phyloP scores from a whole-genome alignment of 73 alveolate genomes.

The Paramecium caudatum region DNA sequence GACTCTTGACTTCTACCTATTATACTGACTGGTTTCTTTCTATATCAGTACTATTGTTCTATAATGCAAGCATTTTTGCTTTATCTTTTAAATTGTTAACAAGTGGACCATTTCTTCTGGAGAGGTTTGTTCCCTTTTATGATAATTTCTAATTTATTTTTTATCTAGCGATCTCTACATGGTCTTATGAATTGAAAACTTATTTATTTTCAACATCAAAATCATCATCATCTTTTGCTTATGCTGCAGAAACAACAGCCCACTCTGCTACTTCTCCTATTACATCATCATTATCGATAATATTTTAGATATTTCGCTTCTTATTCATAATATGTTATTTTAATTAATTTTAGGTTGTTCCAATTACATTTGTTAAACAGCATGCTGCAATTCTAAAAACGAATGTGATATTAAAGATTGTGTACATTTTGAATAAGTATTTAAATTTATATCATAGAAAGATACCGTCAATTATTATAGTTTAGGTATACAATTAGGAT shows the following conservation, averaged over 20 bases:
- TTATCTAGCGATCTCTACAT: slow-evolving; percentile 58
- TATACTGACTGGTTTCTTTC: too few species aligned
- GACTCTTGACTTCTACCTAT: not conserved
- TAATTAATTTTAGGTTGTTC: not conserved
- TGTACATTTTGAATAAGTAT: not conserved
- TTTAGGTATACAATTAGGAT: too few species aligned
- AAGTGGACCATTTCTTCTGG: slow-evolving; percentile 63
- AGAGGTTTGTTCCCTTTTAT: slow-evolving; percentile 35
- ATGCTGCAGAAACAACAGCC: slow-evolving; percentile 69
- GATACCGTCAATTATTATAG: too few species aligned
- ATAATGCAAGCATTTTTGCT: slow-evolving; percentile 67
- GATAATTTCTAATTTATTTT: not conserved
- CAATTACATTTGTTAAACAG: not conserved
- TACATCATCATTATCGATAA: slow-evolving; percentile 71
- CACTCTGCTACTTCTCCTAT: slow-evolving; percentile 77
- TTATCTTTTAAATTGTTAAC: slow-evolving; percentile 66
- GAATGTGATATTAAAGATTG: not conserved
- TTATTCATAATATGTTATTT: not conserved
- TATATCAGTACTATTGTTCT: too few species aligned
- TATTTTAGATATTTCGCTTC: slow-evolving; percentile 18
- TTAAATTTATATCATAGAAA: too few species aligned
- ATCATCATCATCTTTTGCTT: slow-evolving; percentile 71
- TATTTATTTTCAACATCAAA: slow-evolving; percentile 62
- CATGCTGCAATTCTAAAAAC: not conserved
- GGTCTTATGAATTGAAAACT: not conserved